Conservation (phyloP, 768 basidiomycete genomes). For the Suillus tomentosus region DNA sequence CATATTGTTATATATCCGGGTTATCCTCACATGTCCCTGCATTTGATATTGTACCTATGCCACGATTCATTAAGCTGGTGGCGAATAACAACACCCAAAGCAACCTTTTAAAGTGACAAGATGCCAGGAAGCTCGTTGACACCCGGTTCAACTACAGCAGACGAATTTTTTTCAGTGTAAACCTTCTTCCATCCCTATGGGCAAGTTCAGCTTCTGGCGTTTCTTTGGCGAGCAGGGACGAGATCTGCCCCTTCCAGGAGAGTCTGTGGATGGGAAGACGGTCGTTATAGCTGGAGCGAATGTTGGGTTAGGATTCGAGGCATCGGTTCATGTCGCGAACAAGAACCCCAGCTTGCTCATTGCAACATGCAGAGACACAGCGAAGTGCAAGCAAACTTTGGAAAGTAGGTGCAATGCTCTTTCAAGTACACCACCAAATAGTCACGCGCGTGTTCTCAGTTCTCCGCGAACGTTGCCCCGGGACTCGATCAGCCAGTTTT, state of each 20-base stretch:
- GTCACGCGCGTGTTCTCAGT: slow-evolving; percentile 23
- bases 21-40: not conserved
- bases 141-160: not conserved
- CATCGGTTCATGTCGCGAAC: slow-evolving; percentile 32
- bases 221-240: slow-evolving; percentile 29
- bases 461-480: not conserved
- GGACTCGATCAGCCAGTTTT: slow-evolving; percentile 11
- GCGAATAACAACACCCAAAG: not conserved
- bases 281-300: slow-evolving; percentile 56
- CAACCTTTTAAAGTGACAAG: not conserved
- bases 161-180: not conserved
- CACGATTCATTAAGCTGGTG: not conserved
- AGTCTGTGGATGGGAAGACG: slow-evolving; percentile 43
- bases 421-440: not conserved
- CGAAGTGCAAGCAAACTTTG: slow-evolving; percentile 27
- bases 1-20: not conserved
- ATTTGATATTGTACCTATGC: not conserved
- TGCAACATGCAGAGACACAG: slow-evolving; percentile 34
- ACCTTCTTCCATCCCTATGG: not conserved
- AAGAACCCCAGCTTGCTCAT: slow-evolving; percentile 36
- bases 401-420: slow-evolving; percentile 18
- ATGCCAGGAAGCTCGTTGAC: not conserved
- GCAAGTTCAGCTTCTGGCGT: slow-evolving; percentile 18
- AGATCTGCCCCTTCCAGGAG: slow-evolving; percentile 11
- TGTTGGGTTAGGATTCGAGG: slow-evolving; percentile 37